Conservation (phyloP, 768 basidiomycete genomes). For the Pulveroboletus sp. region DNA sequence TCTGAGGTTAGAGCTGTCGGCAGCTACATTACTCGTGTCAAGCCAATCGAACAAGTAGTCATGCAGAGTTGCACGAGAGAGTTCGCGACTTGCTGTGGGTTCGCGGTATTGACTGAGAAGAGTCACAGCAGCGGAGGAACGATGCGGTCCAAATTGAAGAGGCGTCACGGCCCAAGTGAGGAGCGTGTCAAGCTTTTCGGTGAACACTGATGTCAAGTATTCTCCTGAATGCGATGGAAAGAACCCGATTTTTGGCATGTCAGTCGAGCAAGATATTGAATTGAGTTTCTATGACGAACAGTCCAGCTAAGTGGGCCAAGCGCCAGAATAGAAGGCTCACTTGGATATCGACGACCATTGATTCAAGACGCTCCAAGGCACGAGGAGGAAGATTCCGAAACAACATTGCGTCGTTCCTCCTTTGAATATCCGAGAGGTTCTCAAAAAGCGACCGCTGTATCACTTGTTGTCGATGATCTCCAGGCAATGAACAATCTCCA, state of each 20-base stretch:
- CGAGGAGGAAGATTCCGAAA: constrained; percentile 64
- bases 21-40: constrained; percentile 59
- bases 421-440: constrained; percentile 64
- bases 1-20: constrained; percentile 49
- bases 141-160: constrained; percentile 77
- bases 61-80: constrained; percentile 60
- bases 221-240: constrained; percentile 44
- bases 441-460: constrained; percentile 48
- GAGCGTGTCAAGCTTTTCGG: constrained; percentile 67
- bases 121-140: constrained; percentile 69
- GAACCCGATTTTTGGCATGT: constrained; percentile 53
- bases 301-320: neutral
- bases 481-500: constrained; percentile 18
- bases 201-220: constrained; percentile 41
- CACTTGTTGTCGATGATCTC: constrained; percentile 35
- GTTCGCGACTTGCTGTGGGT: constrained; percentile 58
- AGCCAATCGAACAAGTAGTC: constrained; percentile 81
- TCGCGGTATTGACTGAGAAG: constrained; percentile 62
- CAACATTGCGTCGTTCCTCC: constrained; percentile 77
- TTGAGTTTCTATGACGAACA: constrained; percentile 57
- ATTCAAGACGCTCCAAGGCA: constrained; percentile 53
- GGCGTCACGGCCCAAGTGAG: constrained; percentile 80
- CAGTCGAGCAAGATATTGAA: constrained; percentile 63
- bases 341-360: constrained; percentile 54
- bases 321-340: constrained; percentile 18